A percentile compares a stretch with the other conserved stretches of the same genome.
These are phyloP conservation scores for Trichoderma atrobrunneum DNA, from an alignment of 2,329 filamentous ascomycete genomes.

Conservation along the genomic window DNA sequence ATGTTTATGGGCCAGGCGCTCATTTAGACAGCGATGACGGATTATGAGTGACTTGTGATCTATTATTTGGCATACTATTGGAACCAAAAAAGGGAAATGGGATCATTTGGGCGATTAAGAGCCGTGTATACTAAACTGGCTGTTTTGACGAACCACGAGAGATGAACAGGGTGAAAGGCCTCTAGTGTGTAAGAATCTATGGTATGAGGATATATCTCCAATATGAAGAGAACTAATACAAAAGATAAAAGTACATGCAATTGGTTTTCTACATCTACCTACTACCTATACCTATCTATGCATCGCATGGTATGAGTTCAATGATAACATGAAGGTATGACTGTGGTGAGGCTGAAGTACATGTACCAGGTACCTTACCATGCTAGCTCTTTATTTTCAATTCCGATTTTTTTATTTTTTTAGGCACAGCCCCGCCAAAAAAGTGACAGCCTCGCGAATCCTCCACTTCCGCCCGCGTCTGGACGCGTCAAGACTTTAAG, in stretches of 20 bases:
- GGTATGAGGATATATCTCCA: background rate
- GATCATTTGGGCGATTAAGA: background rate
- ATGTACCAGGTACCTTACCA: background rate
- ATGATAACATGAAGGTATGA: background rate
- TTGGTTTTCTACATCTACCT: background rate
- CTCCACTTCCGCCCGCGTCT: constrained; percentile 24
- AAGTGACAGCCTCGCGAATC: constrained; percentile 15
- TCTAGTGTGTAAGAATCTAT: background rate
- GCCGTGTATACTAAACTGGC: background rate
- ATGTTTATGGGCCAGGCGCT: constrained; percentile 81
- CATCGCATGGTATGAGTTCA: background rate
- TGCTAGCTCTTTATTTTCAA: background rate
- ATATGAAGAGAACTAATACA: background rate
- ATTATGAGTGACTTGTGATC: background rate
- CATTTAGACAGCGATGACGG: constrained; percentile 48
- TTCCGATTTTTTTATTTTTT: background rate
- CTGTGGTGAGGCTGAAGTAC: constrained; percentile 20
- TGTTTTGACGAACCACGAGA: background rate
- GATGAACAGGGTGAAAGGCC: background rate
- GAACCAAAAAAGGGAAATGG: background rate
- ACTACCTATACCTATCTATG: background rate
- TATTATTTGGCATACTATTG: background rate
- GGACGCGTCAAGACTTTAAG: constrained; percentile 31
- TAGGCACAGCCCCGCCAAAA: background rate
- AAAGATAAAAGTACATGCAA: background rate